Evolutionary conservation across 2,329 filamentous ascomycete genomes (phyloP), one percentile per base, ranked within the genome.

Genomic region (Chalaropsis ovoidea): DNA sequence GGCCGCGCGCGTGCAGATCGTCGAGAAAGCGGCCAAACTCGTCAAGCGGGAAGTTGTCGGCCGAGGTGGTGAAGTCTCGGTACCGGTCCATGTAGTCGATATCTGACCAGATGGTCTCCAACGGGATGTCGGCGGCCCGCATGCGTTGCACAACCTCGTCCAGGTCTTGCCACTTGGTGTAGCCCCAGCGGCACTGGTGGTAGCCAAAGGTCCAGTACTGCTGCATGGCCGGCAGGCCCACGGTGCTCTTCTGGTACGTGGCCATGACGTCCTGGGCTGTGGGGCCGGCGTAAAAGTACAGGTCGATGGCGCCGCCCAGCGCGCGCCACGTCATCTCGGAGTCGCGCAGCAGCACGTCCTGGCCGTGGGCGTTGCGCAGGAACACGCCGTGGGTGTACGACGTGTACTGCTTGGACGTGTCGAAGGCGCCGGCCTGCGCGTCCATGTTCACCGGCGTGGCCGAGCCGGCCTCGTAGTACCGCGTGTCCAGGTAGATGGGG

Each of bases 181-280:
- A 94, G 0, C 89, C 90, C 85, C 89, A 73, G 63, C 72, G 70
- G 70, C 89, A 93, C 72, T 95, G 89, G 69, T 95, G 90, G 72
- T 82, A 93, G 0, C 90, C 90, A 68, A 95, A 84, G 0, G 86
- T 84, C 79, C 84, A 93, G 76, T 94, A 94, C 69, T 88, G 86
- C 72, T 92, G 87, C 83, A 93, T 86, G 0, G 85, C 85, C 0
- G 89, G 89, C 4, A 89, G 76, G 0, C 89, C 89, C 63, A 86
- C 78, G 1, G 86, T 82, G 64, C 81, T 85, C 66, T 76, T 74
- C 68, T 89, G 85, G 72, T 93, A 94, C 47, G 87, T 81, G 72
- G 83, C 84, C 17, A 84, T 88, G 27, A 91, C 85, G 13, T 86
- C 82, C 6, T 81, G 78, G 66, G 86, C 85, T 0, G 80, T 84